phyloP scores from a whole-genome alignment of 2,329 filamentous ascomycete genomes.

The Oidium heveae region DNA sequence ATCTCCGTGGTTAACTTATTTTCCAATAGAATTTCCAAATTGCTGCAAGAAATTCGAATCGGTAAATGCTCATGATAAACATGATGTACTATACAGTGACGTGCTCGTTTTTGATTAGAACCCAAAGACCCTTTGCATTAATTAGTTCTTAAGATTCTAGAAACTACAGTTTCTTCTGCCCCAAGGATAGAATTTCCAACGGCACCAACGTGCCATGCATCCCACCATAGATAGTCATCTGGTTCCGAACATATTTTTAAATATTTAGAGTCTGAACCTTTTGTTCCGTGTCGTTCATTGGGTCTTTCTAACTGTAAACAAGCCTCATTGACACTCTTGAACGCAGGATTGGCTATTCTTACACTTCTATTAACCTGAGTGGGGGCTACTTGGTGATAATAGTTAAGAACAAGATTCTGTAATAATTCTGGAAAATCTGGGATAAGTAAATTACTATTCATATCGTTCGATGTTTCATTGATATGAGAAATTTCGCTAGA shows the following conservation, averaged over 20 bases:
- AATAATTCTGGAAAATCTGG: conserved; percentile 19
- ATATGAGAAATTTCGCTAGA: not conserved
- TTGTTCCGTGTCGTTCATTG: conserved; percentile 2
- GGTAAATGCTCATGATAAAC: no score
- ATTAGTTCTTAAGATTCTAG: no score
- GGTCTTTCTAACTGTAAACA: conserved; percentile 7
- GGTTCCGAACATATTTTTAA: conserved; percentile 15
- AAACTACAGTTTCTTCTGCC: not conserved
- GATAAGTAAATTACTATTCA: conserved; percentile 16
- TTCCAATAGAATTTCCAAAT: no score
- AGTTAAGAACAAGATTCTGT: conserved; percentile 21
- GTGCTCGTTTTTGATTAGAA: no score
- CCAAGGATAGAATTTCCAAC: conserved; percentile 16
- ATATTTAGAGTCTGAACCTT: conserved; percentile 5
- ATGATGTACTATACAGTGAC: no score
- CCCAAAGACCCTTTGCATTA: no score
- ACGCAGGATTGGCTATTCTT: conserved; percentile 5
- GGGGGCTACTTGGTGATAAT: conserved; percentile 20
- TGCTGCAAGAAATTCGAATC: no score
- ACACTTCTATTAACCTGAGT: not conserved
- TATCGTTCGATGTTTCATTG: not conserved
- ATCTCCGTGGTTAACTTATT: no score
- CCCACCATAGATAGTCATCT: conserved; percentile 25
- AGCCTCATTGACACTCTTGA: conserved; percentile 6
- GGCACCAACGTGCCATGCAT: conserved; percentile 21